Evolutionary conservation across 2,329 filamentous ascomycete genomes (phyloP), one percentile per base, ranked within the genome.

Genomic region (Cytospora chrysosperma): DNA sequence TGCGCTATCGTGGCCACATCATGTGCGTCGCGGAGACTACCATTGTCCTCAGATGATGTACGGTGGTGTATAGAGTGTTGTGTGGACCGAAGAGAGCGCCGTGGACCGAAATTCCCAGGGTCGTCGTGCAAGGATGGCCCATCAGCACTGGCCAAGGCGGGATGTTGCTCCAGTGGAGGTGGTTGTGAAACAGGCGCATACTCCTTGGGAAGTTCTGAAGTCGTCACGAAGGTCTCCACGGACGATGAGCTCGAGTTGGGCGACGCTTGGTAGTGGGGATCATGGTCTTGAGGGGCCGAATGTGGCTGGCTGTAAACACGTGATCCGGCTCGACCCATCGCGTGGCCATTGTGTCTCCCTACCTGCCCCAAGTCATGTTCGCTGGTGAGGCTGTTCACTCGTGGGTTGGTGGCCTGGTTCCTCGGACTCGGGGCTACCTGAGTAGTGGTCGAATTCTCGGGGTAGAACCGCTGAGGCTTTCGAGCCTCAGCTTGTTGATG

Each of bases 401-500:
- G 62, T 19, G 56, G 47, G n/a, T 50, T 51, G 2, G 37, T 37
- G 15, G 52, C n/a, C 19, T 50, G 55, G 13, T 56, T 58, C 43
- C 32, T 57, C 15, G 51, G 26, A 13, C 21, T 19, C 15, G 59
- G 58, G 17, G 43, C 51, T n/a, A 9, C 47, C 8, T 55, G 26
- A 4, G 62, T 32, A 24, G 55, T n/a, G 13, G 30, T 34, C 24
- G 40, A 24, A n/a, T 17, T 49, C 21, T 43, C 54, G 17, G 65
- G 62, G 19, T 66, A 60, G 21, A 65, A 65, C 13, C 59, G 56
- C 17, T 57, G 62, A 12, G 62, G 65, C 27, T 62, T 62, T 49
- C 60, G 65, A 28, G 62, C 65, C 37, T 65, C 49, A 5, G 59
- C 53, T 32, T 61, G 52, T 32, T 59, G 28, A 27, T 53, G 62